Evolutionary conservation across 352 stramenopile genomes (phyloP), one percentile per base, ranked within the genome.

Genomic region (Globisporangium spiculum): DNA sequence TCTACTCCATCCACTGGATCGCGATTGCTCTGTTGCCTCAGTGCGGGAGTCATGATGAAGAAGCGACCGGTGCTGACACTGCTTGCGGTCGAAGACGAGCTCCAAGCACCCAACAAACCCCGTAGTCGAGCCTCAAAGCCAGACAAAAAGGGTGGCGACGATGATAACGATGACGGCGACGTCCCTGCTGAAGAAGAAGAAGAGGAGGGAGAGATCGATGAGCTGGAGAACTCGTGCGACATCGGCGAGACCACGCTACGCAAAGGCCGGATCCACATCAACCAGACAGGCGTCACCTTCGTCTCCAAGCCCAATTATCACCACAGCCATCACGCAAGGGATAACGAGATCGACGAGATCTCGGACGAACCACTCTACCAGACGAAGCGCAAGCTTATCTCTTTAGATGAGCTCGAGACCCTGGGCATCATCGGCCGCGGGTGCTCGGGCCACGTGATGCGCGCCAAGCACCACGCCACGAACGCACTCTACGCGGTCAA

Each of bases 201-300:
- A 3, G 32, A 38, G 4, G 30, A 32, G 3, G 61, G 77, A 24
- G 71, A 80, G 44, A 57, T 55, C 1, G 81, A 91, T 38, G 78
- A 75, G 24, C 76, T 92, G 18, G 84, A 92, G 57, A 75, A 72
- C 34, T 92, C 84, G 18, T 92, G 84, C 41, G 80, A 92, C 36
- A 92, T 92, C 36, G 84, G 84, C 34, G 84, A 92, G 76, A 92
- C 82, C 24, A 88, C 81, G 38, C 62, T 92, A 26, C 79, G 84
- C 44, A 92, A 92, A 70, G 81, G 79, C 9, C 69, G 65, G 32
- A 79, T 92, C 30, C 75, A 80, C 38, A 92, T 92, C 75, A 92
- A 88, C 62, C 77, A 75, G 63, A 75, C 74, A 2, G 83, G 83
- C n/a, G 80, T 91, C 10, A 86, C 78, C 24, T 90, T 90, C 55